Percentiles rank a stretch among this genome's conserved stretches.
Evolutionary conservation across 345 rosid genomes (phyloP).

Genomic region (Geranium rotundifolium): DNA sequence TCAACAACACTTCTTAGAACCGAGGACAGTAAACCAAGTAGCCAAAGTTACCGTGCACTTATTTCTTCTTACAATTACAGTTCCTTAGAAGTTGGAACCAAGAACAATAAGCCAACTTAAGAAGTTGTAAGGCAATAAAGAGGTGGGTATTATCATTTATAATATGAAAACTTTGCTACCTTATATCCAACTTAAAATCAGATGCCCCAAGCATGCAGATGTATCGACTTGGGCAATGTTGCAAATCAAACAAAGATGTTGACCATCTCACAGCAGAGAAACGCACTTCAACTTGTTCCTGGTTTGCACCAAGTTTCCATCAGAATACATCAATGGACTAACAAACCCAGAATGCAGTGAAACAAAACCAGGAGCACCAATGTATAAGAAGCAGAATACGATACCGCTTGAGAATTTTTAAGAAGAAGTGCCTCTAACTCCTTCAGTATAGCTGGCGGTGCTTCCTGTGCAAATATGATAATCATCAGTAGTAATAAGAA

Average conservation of each 20-base stretch:
- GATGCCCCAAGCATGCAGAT: constrained; percentile 86
- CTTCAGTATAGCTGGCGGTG: constrained; percentile 43
- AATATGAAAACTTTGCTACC: constrained; percentile 32
- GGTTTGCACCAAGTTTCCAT: constrained; percentile 6
- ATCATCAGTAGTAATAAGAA: constrained; percentile 4
- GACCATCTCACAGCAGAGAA: constrained; percentile 94
- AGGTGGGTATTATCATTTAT: background rate
- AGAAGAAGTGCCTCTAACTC: constrained; percentile 72
- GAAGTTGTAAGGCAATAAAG: background rate
- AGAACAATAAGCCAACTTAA: no score
- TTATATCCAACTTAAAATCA: constrained; percentile 80
- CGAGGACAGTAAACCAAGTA: no score
- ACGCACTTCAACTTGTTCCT: constrained; percentile 93
- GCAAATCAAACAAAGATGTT: constrained; percentile 58
- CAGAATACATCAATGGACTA: background rate
- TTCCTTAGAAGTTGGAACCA: no score
- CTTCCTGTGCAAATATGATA: constrained; percentile 35
- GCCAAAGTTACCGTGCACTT: no score
- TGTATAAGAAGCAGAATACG: constrained; percentile 1
- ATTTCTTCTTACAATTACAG: no score
- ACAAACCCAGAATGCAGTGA: background rate
- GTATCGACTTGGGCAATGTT: constrained; percentile 89
- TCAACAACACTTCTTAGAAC: no score
- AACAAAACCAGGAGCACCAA: background rate
- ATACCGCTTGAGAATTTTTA: constrained; percentile 64